Evolutionary conservation across 2,329 filamentous ascomycete genomes (phyloP).

Genomic region (Botrytis tulipae): DNA sequence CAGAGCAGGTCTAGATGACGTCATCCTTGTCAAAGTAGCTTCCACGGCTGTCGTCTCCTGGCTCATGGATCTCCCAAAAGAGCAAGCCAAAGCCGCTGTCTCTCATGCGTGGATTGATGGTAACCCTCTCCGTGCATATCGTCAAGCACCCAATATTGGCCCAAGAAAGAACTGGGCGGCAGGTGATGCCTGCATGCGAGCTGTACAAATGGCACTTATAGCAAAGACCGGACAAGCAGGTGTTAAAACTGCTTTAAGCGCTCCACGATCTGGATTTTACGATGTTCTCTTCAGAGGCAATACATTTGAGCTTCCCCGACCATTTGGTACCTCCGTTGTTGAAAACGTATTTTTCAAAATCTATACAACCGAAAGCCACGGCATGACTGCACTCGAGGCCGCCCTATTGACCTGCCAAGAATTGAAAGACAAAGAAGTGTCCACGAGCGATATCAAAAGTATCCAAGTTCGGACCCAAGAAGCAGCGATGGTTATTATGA

Average conservation of each 20-base stretch:
- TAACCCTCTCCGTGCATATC: constrained; percentile 40
- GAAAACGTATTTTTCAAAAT: constrained; percentile 36
- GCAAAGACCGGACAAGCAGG: constrained; percentile 37
- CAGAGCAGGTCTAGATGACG: constrained; percentile 43
- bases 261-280: constrained; percentile 42
- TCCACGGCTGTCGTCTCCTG: constrained; percentile 42
- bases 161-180: constrained; percentile 46
- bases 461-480: constrained; percentile 37
- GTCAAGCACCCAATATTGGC: constrained; percentile 39
- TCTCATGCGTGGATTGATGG: constrained; percentile 45
- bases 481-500: constrained; percentile 39
- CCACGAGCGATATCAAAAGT: constrained; percentile 30
- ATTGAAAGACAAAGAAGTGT: constrained; percentile 25
- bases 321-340: constrained; percentile 31
- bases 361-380: constrained; percentile 38
- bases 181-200: constrained; percentile 43
- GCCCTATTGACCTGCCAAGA: constrained; percentile 28
- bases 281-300: constrained; percentile 25
- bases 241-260: constrained; percentile 36
- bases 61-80: constrained; percentile 40
- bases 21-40: constrained; percentile 44
- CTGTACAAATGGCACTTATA: constrained; percentile 41
- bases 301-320: constrained; percentile 30
- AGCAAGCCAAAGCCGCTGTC: constrained; percentile 40
- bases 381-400: constrained; percentile 39